Evolutionary conservation across 2,329 filamentous ascomycete species (phyloP).

Genomic region (Taxawa tesnikishii): DNA sequence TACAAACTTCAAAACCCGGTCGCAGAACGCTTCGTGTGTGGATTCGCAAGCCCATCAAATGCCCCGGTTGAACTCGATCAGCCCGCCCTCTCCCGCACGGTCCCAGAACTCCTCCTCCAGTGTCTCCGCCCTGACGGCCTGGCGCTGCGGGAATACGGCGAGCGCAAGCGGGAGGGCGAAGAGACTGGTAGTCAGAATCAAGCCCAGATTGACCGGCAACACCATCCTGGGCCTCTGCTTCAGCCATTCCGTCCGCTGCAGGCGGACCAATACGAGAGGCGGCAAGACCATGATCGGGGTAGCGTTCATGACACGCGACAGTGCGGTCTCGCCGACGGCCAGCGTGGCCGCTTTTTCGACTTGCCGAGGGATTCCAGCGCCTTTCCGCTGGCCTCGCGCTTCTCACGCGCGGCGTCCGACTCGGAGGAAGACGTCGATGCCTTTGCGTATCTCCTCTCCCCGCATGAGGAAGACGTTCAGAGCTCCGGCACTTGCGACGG

Average conservation of each 20-base stretch:
- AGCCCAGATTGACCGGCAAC: slow-evolving; percentile 68
- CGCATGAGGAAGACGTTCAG: slow-evolving; percentile 98
- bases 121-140: slow-evolving; percentile 61
- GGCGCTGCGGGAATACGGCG: slow-evolving; percentile 83
- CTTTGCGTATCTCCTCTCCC: slow-evolving; percentile 81
- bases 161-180: slow-evolving; percentile 82
- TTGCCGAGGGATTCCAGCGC: slow-evolving; percentile 55
- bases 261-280: slow-evolving; percentile 67
- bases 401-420: slow-evolving; percentile 56
- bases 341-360: slow-evolving; percentile 75
- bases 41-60: too few species aligned
- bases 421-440: slow-evolving; percentile 84
- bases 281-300: slow-evolving; percentile 97
- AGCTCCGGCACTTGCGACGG: slow-evolving; percentile 79
- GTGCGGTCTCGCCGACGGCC: slow-evolving; percentile 84
- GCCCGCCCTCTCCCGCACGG: slow-evolving; percentile 61
- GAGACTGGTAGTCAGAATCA: slow-evolving; percentile 79
- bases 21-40: too few species aligned
- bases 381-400: slow-evolving; percentile 16
- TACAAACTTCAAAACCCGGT: too few species aligned
- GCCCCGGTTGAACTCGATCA: slow-evolving; percentile 94
- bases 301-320: slow-evolving; percentile 83
- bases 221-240: slow-evolving; percentile 64
- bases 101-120: slow-evolving; percentile 82
- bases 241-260: slow-evolving; percentile 79